phyloP scores from a whole-genome alignment of 805 yeast species.

The Metschnikowia shivogae region DNA sequence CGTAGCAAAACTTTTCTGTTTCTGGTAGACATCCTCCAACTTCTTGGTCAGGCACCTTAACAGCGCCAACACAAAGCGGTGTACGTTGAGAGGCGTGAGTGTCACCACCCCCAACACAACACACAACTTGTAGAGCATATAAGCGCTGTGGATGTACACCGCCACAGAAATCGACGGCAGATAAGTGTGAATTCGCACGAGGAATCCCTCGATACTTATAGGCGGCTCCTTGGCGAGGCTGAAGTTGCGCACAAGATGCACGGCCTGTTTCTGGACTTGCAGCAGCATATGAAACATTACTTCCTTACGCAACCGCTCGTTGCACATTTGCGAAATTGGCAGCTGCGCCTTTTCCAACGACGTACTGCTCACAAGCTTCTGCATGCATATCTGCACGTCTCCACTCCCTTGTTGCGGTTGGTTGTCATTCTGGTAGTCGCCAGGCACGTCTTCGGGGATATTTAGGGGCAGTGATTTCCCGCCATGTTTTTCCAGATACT shows the following conservation, averaged over 20 bases:
- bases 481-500: not conserved
- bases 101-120: slow-evolving; percentile 30
- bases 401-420: not conserved
- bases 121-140: slow-evolving; percentile 33
- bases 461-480: too few relatives aligned
- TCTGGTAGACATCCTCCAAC: slow-evolving; percentile 43
- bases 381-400: slow-evolving; percentile 20
- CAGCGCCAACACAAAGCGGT: slow-evolving; percentile 36
- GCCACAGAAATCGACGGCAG: slow-evolving; percentile 37
- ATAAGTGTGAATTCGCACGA: slow-evolving; percentile 35
- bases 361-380: slow-evolving; percentile 17
- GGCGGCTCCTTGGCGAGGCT: slow-evolving; percentile 34
- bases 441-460: too few relatives aligned
- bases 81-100: slow-evolving; percentile 34
- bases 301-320: slow-evolving; percentile 22
- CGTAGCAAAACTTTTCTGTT: slow-evolving; percentile 39
- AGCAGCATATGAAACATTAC: slow-evolving; percentile 18
- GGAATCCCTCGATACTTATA: slow-evolving; percentile 31
- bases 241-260: slow-evolving; percentile 29
- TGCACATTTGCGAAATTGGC: slow-evolving; percentile 7
- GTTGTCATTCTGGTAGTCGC: not conserved
- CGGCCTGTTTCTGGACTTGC: slow-evolving; percentile 21
- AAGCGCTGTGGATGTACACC: slow-evolving; percentile 39
- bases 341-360: slow-evolving; percentile 11
- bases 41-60: slow-evolving; percentile 38